Evolutionary conservation across 306 rosid genomes (phyloP).

Genomic region (Vigna nakashimae): DNA sequence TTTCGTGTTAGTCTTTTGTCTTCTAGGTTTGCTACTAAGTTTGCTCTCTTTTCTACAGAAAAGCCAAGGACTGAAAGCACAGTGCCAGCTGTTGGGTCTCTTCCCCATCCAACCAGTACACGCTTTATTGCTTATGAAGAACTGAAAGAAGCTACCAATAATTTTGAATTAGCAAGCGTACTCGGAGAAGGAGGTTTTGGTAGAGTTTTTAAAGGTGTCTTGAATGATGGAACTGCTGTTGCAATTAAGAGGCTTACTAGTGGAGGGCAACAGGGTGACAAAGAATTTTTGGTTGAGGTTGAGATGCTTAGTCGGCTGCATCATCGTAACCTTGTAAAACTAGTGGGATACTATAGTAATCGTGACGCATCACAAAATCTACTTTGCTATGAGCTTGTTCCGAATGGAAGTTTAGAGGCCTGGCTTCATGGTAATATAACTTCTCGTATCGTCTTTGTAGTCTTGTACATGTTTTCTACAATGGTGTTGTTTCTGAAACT

Average conservation of each 20-base stretch:
- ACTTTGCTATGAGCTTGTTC: slow-evolving; percentile 96
- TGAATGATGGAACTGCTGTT: slow-evolving; percentile 92
- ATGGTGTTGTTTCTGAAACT: slow-evolving; percentile 10
- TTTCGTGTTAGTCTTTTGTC: background rate
- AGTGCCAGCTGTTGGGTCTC: slow-evolving; percentile 63
- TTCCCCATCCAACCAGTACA: slow-evolving; percentile 91
- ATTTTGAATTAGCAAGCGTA: slow-evolving; percentile 80
- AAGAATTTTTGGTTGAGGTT: slow-evolving; percentile 92
- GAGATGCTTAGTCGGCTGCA: slow-evolving; percentile 99
- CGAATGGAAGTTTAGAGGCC: slow-evolving; percentile 98
- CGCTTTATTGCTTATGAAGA: slow-evolving; percentile 93
- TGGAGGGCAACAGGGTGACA: slow-evolving; percentile 97
- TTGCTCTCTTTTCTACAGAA: slow-evolving; percentile 53
- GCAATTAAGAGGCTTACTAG: slow-evolving; percentile 93
- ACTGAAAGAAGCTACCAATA: slow-evolving; percentile 94
- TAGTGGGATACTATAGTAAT: slow-evolving; percentile 87
- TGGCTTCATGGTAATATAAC: slow-evolving; percentile 93
- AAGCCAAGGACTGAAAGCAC: slow-evolving; percentile 62
- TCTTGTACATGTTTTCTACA: slow-evolving; percentile 30
- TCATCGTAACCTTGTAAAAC: slow-evolving; percentile 95
- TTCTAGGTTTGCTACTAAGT: slow-evolving; percentile 19
- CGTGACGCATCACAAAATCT: slow-evolving; percentile 91
- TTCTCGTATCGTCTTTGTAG: slow-evolving; percentile 35
- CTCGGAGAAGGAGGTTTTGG: slow-evolving; percentile 99
- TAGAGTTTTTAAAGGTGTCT: slow-evolving; percentile 88